Base-by-base conservation (phyloP, 805 yeast genomes). In the Candida nemodendra region DNA sequence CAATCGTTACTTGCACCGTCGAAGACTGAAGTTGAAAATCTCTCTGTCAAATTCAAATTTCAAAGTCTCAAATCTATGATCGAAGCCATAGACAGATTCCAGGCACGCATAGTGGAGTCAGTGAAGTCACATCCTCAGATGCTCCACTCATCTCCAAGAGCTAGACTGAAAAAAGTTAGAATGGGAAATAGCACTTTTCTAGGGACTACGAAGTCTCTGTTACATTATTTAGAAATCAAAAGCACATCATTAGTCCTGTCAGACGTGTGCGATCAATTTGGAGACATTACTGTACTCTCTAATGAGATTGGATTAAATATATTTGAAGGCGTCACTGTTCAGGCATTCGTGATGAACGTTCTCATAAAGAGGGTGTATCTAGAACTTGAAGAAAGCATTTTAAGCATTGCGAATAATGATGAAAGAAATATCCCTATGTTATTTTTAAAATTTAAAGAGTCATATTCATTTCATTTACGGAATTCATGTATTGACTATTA, bases 401-500 rank as follows among this genome's bases (percentile, higher is more conserved):
- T 71, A 1, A 45, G 48, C 2, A 41, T 59, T 1, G 62, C 70
- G 8, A 64, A 59, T 43, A 47, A 54, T 11, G 63, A 61, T 30
- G 66, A 62, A 34, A 50, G 39, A 34, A 36, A 50, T 25, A 48
- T 57, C 6, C 79, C 79, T 1, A 54, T 69, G 38, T 43, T 76
- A 1, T 67, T 69, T 2, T 38, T 71, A 12, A 69, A 67, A 32
- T 44, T 64, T 4, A 61, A 58, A 18, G 62, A 61, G 5, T 61
- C 64, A 9, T 35, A 71, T 5, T 74, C 71, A 18, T 47, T 79
- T 2, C 64, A 68, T 30, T 44, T 82, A 16, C 64, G 74, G 24
- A 76, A 79, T 41, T 37, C 76, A 9, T 47, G 63, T 4, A 6
- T 82, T 2, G 77, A 79, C 27, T 84, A 84, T 48, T 73, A 78